Evolutionary conservation across 768 basidiomycete genomes (phyloP).

Genomic region (Boletus tylopilopsis): DNA sequence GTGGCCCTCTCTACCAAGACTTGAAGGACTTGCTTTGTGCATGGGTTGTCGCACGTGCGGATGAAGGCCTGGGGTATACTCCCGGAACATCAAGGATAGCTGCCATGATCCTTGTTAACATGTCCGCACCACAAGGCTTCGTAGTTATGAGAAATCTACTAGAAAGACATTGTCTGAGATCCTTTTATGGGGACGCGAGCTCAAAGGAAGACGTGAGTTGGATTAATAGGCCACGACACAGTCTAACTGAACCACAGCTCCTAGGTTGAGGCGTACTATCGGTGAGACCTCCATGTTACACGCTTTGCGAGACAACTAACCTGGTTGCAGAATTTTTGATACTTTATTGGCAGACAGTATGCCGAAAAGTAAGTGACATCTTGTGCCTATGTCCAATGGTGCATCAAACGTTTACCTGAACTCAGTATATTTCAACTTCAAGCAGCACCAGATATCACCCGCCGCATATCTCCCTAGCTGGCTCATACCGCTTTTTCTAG

Average conservation of each 20-base stretch:
- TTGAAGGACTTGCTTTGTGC: constrained; percentile 81
- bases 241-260: constrained; percentile 25
- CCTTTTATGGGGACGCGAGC: constrained; percentile 73
- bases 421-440: constrained; percentile 90
- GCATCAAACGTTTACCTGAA: background rate
- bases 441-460: constrained; percentile 88
- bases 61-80: constrained; percentile 77
- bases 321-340: constrained; percentile 71
- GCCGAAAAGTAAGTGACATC: constrained; percentile 71
- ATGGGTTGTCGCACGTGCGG: constrained; percentile 83
- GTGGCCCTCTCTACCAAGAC: constrained; percentile 78
- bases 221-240: constrained; percentile 12
- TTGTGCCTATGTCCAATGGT: background rate
- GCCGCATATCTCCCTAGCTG: constrained; percentile 79
- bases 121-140: constrained; percentile 73
- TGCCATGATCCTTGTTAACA: constrained; percentile 83
- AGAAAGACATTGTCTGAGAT: constrained; percentile 79
- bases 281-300: constrained; percentile 40
- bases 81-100: constrained; percentile 68
- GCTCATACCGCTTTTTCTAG: constrained; percentile 75
- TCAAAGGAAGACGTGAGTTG: constrained; percentile 75
- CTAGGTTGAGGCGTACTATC: constrained; percentile 88
- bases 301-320: constrained; percentile 12
- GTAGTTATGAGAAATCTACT: constrained; percentile 81
- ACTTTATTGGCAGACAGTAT: constrained; percentile 88